These are phyloP conservation scores for Sclerotinia nivalis DNA, from an alignment of 2,329 filamentous ascomycete genomes.

Conservation along the genomic window DNA sequence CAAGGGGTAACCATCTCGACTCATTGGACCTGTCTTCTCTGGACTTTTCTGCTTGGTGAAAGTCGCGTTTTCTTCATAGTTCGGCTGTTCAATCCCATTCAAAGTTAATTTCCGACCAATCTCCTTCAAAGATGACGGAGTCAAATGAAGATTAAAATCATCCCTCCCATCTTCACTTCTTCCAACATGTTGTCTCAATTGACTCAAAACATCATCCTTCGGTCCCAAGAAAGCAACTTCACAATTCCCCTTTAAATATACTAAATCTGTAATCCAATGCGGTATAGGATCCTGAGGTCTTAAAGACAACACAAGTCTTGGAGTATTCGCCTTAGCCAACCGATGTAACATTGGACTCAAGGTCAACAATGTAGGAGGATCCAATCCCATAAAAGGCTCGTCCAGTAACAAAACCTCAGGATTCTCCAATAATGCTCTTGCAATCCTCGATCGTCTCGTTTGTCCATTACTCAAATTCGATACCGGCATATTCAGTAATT, in stretches of 20 bases:
- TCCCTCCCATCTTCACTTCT: slow-evolving; percentile 32
- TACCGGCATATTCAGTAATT: slow-evolving; percentile 77
- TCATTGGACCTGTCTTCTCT: slow-evolving; percentile 4
- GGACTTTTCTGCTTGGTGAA: background rate
- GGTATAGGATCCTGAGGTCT: slow-evolving; percentile 86
- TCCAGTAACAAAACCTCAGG: slow-evolving; percentile 86
- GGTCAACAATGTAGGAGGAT: slow-evolving; percentile 74
- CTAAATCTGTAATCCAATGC: slow-evolving; percentile 84
- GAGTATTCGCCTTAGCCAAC: slow-evolving; percentile 65
- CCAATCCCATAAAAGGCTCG: slow-evolving; percentile 94
- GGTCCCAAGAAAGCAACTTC: slow-evolving; percentile 65
- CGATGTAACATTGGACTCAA: slow-evolving; percentile 70
- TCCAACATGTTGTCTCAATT: slow-evolving; percentile 51
- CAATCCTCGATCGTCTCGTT: slow-evolving; percentile 82
- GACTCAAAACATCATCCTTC: slow-evolving; percentile 61
- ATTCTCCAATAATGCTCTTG: slow-evolving; percentile 73
- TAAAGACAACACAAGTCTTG: slow-evolving; percentile 74
- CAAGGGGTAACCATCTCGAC: slow-evolving; percentile 35
- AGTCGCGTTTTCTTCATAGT: background rate
- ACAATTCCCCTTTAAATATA: slow-evolving; percentile 69
- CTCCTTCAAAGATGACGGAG: slow-evolving; percentile 35
- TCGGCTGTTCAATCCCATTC: slow-evolving; percentile 34
- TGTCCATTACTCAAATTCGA: slow-evolving; percentile 93
- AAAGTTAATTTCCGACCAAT: slow-evolving; percentile 36
- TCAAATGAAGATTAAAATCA: slow-evolving; percentile 28